Evolutionary conservation across 495 filamentous ascomycete genomes (phyloP).

Genomic region (Saxispiralis lemnorum): DNA sequence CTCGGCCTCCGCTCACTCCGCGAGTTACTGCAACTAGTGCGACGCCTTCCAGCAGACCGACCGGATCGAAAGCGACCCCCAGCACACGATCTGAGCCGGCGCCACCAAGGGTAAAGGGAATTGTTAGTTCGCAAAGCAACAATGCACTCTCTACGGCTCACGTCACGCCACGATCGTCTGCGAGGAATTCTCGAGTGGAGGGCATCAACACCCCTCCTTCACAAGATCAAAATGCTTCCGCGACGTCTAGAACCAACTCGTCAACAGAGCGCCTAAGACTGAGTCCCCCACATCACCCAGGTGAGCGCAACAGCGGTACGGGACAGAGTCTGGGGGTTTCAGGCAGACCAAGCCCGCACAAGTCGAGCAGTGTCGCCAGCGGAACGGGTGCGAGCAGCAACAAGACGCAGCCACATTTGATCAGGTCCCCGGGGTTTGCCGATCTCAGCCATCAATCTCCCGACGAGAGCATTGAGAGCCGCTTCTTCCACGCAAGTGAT

Average conservation of each 20-base stretch:
- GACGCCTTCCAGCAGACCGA: constrained; percentile 6
- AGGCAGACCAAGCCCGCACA: background rate
- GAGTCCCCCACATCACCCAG: no score
- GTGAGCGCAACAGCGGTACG: background rate
- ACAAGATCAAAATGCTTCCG: constrained; percentile 13
- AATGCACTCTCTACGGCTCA: constrained; percentile 20
- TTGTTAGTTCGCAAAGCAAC: constrained; percentile 17
- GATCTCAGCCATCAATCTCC: constrained; percentile 1
- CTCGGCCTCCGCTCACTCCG: constrained; percentile 22
- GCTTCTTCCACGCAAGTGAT: constrained; percentile 27
- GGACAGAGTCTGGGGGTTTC: constrained; percentile 1
- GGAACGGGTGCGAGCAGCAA: constrained; percentile 7
- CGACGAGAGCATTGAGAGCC: constrained; percentile 9
- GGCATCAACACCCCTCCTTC: constrained; percentile 20
- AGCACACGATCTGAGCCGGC: constrained; percentile 10
- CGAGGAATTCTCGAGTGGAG: constrained; percentile 22
- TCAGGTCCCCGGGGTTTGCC: constrained; percentile 7
- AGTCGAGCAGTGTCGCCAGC: constrained; percentile 16
- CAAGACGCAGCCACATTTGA: constrained; percentile 5
- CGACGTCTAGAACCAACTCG: constrained; percentile 1
- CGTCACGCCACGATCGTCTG: constrained; percentile 26
- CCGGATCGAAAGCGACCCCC: constrained; percentile 10
- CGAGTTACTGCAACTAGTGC: constrained; percentile 18
- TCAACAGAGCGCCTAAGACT: no score
- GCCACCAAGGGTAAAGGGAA: constrained; percentile 16